Conservation (phyloP, 169 alveolate species). For the Eimeria necatrix region DNA sequence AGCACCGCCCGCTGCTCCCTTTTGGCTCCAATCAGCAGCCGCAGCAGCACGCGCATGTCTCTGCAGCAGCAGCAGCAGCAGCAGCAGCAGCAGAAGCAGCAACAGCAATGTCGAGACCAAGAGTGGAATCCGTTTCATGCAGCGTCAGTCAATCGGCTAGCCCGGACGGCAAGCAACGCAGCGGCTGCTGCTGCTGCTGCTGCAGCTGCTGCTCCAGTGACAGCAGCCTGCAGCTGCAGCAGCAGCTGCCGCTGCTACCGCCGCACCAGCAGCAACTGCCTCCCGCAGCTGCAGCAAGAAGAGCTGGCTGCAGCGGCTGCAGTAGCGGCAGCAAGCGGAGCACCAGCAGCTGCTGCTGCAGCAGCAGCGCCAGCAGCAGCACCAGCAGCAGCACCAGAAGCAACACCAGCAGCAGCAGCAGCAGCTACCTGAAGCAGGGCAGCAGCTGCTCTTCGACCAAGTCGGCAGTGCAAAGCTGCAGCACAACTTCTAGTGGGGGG, state of each 20-base stretch:
- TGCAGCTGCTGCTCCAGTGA: not conserved
- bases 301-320: not conserved
- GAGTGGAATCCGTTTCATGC: too few species aligned
- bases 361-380: not conserved
- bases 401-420: constrained; percentile 19
- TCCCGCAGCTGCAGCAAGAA: not conserved
- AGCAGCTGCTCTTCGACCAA: not conserved
- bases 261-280: not conserved
- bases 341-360: not conserved
- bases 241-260: not conserved
- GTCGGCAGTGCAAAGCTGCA: not conserved
- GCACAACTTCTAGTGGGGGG: constrained; percentile 11
- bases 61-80: constrained; percentile 35
- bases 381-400: not conserved
- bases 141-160: too few species aligned
- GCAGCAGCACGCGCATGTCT: not conserved
- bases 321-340: not conserved
- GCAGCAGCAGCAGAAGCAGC: not conserved
- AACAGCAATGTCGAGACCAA: not conserved
- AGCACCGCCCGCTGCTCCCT: constrained; percentile 7
- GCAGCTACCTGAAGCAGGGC: not conserved
- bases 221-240: not conserved
- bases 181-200: not conserved
- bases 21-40: not conserved
- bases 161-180: not conserved